Evolutionary conservation across 192 early-diverging fungal genomes (phyloP).

Genomic region (Gonapodya sp.): DNA sequence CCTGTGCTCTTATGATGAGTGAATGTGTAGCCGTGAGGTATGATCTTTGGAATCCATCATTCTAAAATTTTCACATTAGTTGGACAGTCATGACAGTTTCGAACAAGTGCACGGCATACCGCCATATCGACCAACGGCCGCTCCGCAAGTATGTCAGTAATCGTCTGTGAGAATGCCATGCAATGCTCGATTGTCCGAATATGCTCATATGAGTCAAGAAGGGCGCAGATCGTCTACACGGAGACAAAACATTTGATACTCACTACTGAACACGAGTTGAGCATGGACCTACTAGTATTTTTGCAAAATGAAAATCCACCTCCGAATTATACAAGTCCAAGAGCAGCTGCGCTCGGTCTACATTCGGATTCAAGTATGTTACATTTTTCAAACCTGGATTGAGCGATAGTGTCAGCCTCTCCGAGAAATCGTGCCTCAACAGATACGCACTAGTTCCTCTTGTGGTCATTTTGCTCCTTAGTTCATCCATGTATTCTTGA

Average conservation of each 20-base stretch:
- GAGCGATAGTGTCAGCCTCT: not conserved
- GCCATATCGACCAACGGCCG: not conserved
- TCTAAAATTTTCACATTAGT: not conserved
- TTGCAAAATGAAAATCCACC: not conserved
- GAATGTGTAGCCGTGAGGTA: not conserved
- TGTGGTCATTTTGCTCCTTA: not conserved
- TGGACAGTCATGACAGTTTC: not conserved
- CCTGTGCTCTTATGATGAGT: not conserved
- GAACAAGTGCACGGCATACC: not conserved
- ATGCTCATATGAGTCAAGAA: not conserved
- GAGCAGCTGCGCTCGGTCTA: not conserved
- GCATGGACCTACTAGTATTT: not conserved
- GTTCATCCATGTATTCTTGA: not conserved
- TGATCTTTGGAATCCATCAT: not conserved
- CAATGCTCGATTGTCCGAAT: not conserved
- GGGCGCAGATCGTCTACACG: not conserved
- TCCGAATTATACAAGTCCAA: not conserved
- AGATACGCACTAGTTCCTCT: not conserved
- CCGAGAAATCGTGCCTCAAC: not conserved
- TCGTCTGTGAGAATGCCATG: not conserved
- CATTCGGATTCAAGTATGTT: not conserved
- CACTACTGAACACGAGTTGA: not conserved
- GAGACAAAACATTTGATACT: not conserved
- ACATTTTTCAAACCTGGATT: not conserved
- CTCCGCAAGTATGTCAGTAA: not conserved